Percentiles rank a stretch among this genome's conserved stretches.
phyloP scores from a whole-genome alignment of 768 basidiomycete species.

The Xerocomellus intermedius region DNA sequence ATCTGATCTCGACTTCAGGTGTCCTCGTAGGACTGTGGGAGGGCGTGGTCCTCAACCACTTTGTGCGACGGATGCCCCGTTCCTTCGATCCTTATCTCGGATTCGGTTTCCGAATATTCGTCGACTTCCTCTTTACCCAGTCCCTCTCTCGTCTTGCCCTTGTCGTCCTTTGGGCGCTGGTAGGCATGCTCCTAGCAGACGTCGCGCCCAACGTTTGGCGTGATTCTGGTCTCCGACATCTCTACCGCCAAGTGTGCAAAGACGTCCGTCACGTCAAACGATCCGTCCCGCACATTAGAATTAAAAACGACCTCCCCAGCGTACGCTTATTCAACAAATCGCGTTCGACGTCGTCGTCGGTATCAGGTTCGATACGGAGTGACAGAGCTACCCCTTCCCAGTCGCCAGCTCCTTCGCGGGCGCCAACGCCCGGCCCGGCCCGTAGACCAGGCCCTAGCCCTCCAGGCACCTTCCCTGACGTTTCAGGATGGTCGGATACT shows the following conservation, averaged over 20 bases:
- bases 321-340: conserved; percentile 25
- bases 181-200: conserved; percentile 55
- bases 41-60: conserved; percentile 71
- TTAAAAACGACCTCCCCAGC: conserved; percentile 33
- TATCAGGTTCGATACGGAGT: conserved; percentile 29
- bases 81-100: conserved; percentile 72
- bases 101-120: conserved; percentile 64
- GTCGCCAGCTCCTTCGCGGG: conserved; percentile 19
- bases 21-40: conserved; percentile 79
- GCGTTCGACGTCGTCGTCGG: conserved; percentile 16
- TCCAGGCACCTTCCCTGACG: conserved; percentile 28
- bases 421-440: conserved; percentile 12
- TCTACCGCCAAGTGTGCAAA: conserved; percentile 38
- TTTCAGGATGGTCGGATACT: conserved; percentile 33
- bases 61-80: conserved; percentile 60
- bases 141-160: conserved; percentile 45
- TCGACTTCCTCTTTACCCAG: conserved; percentile 69
- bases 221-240: conserved; percentile 38
- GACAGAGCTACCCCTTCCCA: conserved; percentile 30
- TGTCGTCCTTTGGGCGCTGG: conserved; percentile 51
- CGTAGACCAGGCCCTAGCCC: conserved; percentile 28
- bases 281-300: conserved; percentile 31
- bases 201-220: conserved; percentile 46
- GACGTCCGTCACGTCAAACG: conserved; percentile 33
- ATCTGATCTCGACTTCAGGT: conserved; percentile 33